Percentiles rank a stretch among this genome's conserved stretches.
phyloP scores from a whole-genome alignment of 2,329 filamentous ascomycete genomes.

The Bipolaris cookei region DNA sequence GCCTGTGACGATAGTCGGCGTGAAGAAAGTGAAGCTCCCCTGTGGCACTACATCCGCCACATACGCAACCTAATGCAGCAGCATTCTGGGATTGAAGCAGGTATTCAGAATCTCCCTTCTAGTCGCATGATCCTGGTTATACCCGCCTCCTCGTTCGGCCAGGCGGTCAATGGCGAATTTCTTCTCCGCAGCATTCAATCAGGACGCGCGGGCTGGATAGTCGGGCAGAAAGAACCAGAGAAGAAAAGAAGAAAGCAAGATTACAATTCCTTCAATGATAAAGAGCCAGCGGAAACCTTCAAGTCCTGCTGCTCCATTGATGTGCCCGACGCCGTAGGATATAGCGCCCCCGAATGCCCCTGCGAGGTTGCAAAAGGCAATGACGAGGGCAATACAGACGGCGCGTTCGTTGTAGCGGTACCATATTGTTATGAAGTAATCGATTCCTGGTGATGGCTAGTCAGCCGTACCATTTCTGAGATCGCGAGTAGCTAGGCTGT shows the following conservation, averaged over 20 bases:
- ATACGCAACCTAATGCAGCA: constrained; percentile 8
- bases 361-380: constrained; percentile 52
- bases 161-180: constrained; percentile 9
- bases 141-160: constrained; percentile 2
- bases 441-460: constrained; percentile 7
- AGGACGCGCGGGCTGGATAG: constrained; percentile 56
- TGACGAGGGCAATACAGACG: constrained; percentile 59
- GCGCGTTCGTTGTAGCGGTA: constrained; percentile 51
- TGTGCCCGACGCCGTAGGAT: constrained; percentile 58
- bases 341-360: constrained; percentile 61
- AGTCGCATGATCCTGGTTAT: constrained; percentile 4
- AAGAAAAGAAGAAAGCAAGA: constrained; percentile 21
- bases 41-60: constrained; percentile 4
- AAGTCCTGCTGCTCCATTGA: constrained; percentile 42
- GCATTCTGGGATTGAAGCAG: constrained; percentile 2
- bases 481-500: neutral
- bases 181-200: constrained; percentile 42
- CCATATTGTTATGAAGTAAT: constrained; percentile 64
- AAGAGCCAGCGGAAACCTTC: constrained; percentile 38
- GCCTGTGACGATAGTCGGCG: constrained; percentile 69
- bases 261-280: constrained; percentile 18
- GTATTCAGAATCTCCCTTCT: constrained; percentile 2
- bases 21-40: constrained; percentile 60
- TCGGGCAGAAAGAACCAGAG: constrained; percentile 57
- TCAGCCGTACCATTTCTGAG: neutral